Evolutionary conservation across 2,329 filamentous ascomycete species (phyloP), one percentile per base, ranked within the genome.

Genomic region (Aureobasidium namibiae): DNA sequence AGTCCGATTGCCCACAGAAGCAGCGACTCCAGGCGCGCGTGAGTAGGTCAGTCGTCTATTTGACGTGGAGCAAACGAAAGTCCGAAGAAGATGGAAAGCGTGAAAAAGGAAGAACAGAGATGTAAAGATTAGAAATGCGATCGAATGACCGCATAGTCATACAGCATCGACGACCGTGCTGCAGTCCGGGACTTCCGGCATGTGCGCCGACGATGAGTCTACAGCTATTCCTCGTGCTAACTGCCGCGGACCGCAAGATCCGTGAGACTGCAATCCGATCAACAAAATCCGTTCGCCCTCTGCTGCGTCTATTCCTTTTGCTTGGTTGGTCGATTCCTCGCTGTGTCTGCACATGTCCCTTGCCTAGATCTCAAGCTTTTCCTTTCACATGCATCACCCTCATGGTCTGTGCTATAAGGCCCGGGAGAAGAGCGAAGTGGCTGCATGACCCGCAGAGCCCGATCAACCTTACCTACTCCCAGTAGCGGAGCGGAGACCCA

Each of bases 1-100:
- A 36, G 21, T 44, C 38, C 36, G 50, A 23, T 39, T 31, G 6
- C 50, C 50, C 50, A 42, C 38, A 36, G 38, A 41, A 54, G 56
- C 56, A 59, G 56, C 56, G 56, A 50, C 56, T 49, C 56, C 56
- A 59, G 56, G 56, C 45, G 56, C 56, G 56, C 56, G 45, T 41
- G 34, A 16, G 31, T 48, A 44, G 42, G 38, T 31, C 24, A 31
- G 50, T 16, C 36, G 50, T 21, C 24, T 41, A 33, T 41, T 41
- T 41, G 50, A 42, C 36, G 23, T 33, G 50, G 11, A 42, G 24
- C 24, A 42, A 54, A 42, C 50, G 50, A 54, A 42, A 18, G 50
- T 54, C 50, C 36, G 50, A 54, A 42, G 50, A 38, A 31, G 26
- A 54, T 54, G 50, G 50, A 16, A 11, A 14, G 24, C 41, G 44